Evolutionary conservation across 148 eudicot genomes (phyloP), one percentile per base, ranked within the genome.

Genomic region (Fagopyrum tataricum): DNA sequence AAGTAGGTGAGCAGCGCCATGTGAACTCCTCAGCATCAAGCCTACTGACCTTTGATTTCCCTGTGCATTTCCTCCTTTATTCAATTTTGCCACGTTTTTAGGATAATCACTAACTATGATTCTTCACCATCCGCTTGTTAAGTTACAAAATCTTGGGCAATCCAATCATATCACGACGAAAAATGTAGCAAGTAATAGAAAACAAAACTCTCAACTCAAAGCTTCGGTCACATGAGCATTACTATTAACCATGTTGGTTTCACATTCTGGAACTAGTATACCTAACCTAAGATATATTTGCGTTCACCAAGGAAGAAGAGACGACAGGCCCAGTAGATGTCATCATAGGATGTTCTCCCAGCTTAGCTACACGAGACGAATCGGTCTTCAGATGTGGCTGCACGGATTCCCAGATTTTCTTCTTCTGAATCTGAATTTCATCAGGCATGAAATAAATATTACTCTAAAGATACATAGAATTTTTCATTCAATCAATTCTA

Each of bases 321-420:
- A 78, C 74, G 69, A 94, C 90, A 41, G 80, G 83, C 78, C 98
- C 98, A 59, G 81, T 81, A 66, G 91, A 84, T 5, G 98, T 90
- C 64, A 83, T 82, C 98, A 91, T 94, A 74, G 62, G 61, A 80
- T 84, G 82, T 18, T 70, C 72, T 58, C 21, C 88, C 46, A 94
- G 90, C 77, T 77, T 46, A 68, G 93, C 97, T 71, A 81, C 79
- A 69, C 93, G 76, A 74, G 89, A 75, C 55, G 75, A 82, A 79
- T 91, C 92, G 7, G 98, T 91, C 77, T 83, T 90, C 7, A 91
- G 89, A 84, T 90, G 97, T 67, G 98, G 97, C 76, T 94, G 98
- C 62, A 94, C 87, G 31, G 74, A 72, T 82, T 94, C 98, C 98
- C 98, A 94, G 8, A 90, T 80, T 84, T 91, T 94, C 79, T 94